Base-by-base conservation (phyloP, 768 basidiomycete species). In the Pleurotus tuber-regium region DNA sequence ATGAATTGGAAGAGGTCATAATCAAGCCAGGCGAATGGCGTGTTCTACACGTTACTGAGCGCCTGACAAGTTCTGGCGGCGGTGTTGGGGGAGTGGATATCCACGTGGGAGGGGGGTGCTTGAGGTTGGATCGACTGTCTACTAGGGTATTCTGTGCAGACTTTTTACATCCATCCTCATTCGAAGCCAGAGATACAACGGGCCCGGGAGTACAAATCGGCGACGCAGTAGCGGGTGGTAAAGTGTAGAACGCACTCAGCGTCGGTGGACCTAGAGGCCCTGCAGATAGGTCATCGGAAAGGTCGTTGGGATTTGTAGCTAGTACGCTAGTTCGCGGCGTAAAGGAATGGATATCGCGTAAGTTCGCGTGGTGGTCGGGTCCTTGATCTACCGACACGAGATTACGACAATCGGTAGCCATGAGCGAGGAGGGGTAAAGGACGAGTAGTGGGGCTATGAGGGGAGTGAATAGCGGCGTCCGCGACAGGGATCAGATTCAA, bases 81-180 rank as follows among this genome's bases (percentile, higher is more conserved):
- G 82, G 80, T 9, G 82, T 82, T 23, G 81, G 80, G 23, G 80
- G 82, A 8, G 77, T 80, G 11, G 81, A 76, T 36, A 75, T 78
- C 81, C 82, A 82, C 43, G 74, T 79, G 38, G 80, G 80, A 2
- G 76, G 65, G 29, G 66, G 33, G 63, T 50, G 35, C 25, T 23
- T 35, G 47, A 42, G 14, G 10, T 50, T 31, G 23, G 44, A 14
- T 14, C 24, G 14, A 23, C 18, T 30, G 44, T n/a, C 16, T 14
- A 40, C 23, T 18, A 50, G 24, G 49, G 38, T 23, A 14, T 21
- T 26, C 11, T 38, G 51, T 19, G 36, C 23, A 46, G 54, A 55
- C 48, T 54, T 40, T 28, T 51, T 33, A 19, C 18, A 24, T 35
- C 14, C n/a, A 35, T 11, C 35, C 14, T 18, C 31, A n/a, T 16